Evolutionary conservation across 306 rosid genomes (phyloP), one percentile per base, ranked within the genome.

Genomic region (Cicer judaicum): DNA sequence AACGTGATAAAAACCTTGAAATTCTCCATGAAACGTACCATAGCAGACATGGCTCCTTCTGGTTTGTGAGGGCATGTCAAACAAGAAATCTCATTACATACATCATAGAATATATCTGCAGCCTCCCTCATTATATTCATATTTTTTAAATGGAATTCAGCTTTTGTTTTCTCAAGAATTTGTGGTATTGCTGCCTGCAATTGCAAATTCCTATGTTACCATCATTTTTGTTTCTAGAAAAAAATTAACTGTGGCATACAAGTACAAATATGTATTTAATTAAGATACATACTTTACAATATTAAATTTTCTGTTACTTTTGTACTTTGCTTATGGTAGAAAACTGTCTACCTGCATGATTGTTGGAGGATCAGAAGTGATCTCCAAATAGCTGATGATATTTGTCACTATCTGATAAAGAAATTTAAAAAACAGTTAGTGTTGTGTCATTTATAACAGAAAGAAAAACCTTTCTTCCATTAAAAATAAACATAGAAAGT

Each of bases 51-150:
- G 75, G 93, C 81, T 43, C 90, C 91, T 73, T 90, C 88, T n/a
- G 93, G 96, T 76, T 85, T 88, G 61, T 85, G 81, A 21, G 87
- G 91, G 57, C 90, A 90, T 60, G 81, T 84, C 54, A 90, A 82
- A 80, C 88, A 83, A 70, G 93, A 81, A 15, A 88, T 90, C 71
- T 72, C 88, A 74, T 86, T 70, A 10, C 86, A 54, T 73, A 71
- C 53, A 39, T 82, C 88, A 65, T 73, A 83, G 36, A 83, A 73
- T 59, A 81, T 36, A 65, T 88, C 79, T 62, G 85, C 87, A 71
- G 75, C 68, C 71, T 85, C 85, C 73, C 81, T 88, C 85, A 86
- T 12, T 16, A 81, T 40, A 73, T 46, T 62, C 7, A 79, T 48
- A 67, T 83, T 83, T 8, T 78, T 74, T 12, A 78, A 73, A 78